Evolutionary conservation across 805 yeast species (phyloP).

Genomic region (Hanseniaspora lachancei): DNA sequence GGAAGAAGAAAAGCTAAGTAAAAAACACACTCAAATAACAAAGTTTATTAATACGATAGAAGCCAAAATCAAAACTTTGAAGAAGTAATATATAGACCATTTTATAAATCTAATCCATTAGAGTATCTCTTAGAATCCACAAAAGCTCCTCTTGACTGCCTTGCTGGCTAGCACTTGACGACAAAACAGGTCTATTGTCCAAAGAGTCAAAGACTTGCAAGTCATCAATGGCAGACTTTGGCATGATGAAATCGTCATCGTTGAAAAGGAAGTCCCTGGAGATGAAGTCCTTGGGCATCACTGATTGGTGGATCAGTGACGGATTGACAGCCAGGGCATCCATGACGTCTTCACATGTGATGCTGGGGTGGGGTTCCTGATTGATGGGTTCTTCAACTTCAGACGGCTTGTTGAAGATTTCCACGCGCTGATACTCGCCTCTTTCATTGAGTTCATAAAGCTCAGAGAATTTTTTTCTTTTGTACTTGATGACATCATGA

Average conservation of each 20-base stretch:
- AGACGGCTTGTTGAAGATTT: neutral
- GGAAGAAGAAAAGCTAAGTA: neutral
- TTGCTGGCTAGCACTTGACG: conserved; percentile 29
- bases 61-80: neutral
- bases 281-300: conserved; percentile 41
- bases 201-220: conserved; percentile 21
- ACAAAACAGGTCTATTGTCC: conserved; percentile 25
- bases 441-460: conserved; percentile 25
- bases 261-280: conserved; percentile 37
- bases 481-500: conserved; percentile 54
- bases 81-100: neutral
- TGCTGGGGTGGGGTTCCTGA: conserved; percentile 15
- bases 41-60: neutral
- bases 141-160: conserved; percentile 58
- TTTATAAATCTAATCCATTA: conserved; percentile 26
- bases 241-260: conserved; percentile 35
- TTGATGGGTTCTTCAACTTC: neutral
- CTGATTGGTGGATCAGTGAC: conserved; percentile 53
- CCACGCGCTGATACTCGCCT: conserved; percentile 21
- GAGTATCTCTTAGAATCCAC: conserved; percentile 57
- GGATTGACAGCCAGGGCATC: conserved; percentile 55
- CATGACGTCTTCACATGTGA: conserved; percentile 54
- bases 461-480: conserved; percentile 36
- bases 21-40: neutral
- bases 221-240: conserved; percentile 26